Base-by-base conservation (phyloP, 2,329 filamentous ascomycete species). In the Phialophora chinensis region DNA sequence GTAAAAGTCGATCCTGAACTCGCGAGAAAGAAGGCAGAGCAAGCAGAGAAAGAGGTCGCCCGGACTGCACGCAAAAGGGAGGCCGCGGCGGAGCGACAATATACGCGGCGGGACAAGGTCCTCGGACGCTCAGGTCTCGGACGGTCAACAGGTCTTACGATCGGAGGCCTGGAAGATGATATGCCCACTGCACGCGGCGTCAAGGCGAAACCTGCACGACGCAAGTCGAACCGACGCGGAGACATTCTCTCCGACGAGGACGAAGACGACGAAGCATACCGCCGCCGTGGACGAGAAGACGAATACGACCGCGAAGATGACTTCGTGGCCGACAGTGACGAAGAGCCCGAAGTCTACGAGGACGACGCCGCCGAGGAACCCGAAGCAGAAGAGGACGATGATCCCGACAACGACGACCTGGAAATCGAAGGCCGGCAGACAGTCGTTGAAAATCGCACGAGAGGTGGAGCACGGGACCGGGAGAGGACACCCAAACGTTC, bases 261-360 rank as follows among this genome's bases (percentile, higher is more conserved):
- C 20, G 82, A 83, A 70, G 80, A 82, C 58, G 81, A 83, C 8
- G 82, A 79, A 63, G 76, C 78, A 31, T 78, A 79, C 29, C 77
- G 80, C 50, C 76, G 78, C 3, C 77, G 80, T 27, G 81, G 77
- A 79, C 89, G 90, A 76, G 88, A 93, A 77, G 90, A 96, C 78
- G 89, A 93, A 73, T 93, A 93, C 74, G 91, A 94, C 75, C 90
- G 91, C 74, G 89, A 91, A 56, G 91, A 93, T 74, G 91, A 90
- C 61, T 94, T 94, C 78, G 88, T 94, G 60, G 82, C 82, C 27
- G 77, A 77, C 17, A 82, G 80, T 55, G 82, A 84, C 58, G 82
- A 83, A 72, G 82, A 84, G 55, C 74, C 77, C 1, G 82, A 84
- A 66, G 73, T 82, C 35, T 79, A 77, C 17, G 81, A 78, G 8